Evolutionary conservation across 257 asterid species (phyloP).

Genomic region (Mitragyna speciosa): DNA sequence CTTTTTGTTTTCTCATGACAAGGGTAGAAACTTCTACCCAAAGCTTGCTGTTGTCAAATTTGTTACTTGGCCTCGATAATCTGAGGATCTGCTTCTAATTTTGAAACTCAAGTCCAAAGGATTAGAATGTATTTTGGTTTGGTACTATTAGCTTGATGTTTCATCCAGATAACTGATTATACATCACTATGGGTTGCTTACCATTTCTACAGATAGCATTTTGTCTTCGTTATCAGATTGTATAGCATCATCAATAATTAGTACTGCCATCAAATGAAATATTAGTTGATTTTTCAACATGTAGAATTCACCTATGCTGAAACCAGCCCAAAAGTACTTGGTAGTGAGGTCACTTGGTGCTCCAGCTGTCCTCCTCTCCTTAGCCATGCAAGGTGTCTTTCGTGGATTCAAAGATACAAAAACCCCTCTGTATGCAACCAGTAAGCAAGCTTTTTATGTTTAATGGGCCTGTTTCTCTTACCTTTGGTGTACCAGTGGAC

Average conservation of each 20-base stretch:
- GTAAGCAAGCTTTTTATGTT: constrained; percentile 24
- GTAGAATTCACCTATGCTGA: constrained; percentile 51
- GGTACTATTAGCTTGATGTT: background rate
- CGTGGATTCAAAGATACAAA: constrained; percentile 57
- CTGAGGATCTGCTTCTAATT: background rate
- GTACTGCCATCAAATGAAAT: background rate
- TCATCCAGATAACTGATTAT: background rate
- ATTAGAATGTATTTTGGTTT: too few relatives aligned
- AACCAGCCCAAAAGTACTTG: constrained; percentile 43
- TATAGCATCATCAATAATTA: background rate
- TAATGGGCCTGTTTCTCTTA: background rate
- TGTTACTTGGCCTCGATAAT: background rate
- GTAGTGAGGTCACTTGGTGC: constrained; percentile 55
- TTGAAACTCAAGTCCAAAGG: background rate
- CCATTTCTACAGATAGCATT: background rate
- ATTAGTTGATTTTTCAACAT: constrained; percentile 4
- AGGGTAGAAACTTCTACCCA: background rate
- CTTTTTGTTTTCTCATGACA: background rate
- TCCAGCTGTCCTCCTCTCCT: constrained; percentile 60
- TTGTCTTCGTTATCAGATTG: background rate
- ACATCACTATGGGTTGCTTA: background rate
- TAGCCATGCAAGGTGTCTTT: constrained; percentile 57
- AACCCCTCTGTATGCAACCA: constrained; percentile 47
- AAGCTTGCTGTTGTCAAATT: background rate
- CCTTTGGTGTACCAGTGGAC: background rate